These are phyloP conservation scores for Raffaelea deltoideospora DNA, from an alignment of 2,329 filamentous ascomycete species.

Conservation along the genomic window DNA sequence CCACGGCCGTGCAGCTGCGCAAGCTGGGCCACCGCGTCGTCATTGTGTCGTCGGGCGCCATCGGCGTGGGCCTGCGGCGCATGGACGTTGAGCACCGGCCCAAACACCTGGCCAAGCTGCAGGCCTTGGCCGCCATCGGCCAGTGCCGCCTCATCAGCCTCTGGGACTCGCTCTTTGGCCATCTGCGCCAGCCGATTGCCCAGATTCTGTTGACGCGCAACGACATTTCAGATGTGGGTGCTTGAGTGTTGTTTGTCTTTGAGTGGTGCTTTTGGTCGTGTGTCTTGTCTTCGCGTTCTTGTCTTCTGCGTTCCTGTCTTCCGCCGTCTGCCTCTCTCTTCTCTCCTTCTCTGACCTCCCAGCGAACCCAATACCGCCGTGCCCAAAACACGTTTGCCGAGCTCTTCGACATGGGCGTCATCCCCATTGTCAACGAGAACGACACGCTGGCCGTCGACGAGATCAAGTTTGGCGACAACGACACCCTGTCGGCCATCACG, in stretches of 20 bases:
- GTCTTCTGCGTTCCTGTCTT: not conserved
- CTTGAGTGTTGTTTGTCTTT: slow-evolving; percentile 17
- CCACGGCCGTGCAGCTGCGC: slow-evolving; percentile 75
- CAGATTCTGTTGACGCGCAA: slow-evolving; percentile 90
- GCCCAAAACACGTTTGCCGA: slow-evolving; percentile 90
- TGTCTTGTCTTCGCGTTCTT: not conserved
- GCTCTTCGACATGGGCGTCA: slow-evolving; percentile 84
- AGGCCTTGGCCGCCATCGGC: slow-evolving; percentile 88
- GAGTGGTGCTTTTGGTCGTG: not conserved
- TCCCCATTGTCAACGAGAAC: slow-evolving; percentile 98
- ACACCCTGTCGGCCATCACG: slow-evolving; percentile 91
- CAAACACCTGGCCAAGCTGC: slow-evolving; percentile 78
- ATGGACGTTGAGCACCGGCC: slow-evolving; percentile 82
- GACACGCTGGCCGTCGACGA: slow-evolving; percentile 92
- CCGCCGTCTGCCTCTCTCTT: slow-evolving; percentile 1
- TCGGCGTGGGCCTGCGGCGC: slow-evolving; percentile 78
- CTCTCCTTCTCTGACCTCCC: slow-evolving; percentile 8
- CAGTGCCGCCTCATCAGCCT: slow-evolving; percentile 90
- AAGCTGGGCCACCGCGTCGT: slow-evolving; percentile 90
- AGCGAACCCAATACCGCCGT: slow-evolving; percentile 88
- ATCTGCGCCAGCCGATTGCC: slow-evolving; percentile 79
- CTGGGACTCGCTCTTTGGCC: slow-evolving; percentile 84
- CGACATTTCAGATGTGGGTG: slow-evolving; percentile 78
- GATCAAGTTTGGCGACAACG: slow-evolving; percentile 99
- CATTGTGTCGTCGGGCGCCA: slow-evolving; percentile 92